Evolutionary conservation across 2,329 filamentous ascomycete genomes (phyloP), one percentile per base, ranked within the genome.

Genomic region (Ilyonectria robusta): DNA sequence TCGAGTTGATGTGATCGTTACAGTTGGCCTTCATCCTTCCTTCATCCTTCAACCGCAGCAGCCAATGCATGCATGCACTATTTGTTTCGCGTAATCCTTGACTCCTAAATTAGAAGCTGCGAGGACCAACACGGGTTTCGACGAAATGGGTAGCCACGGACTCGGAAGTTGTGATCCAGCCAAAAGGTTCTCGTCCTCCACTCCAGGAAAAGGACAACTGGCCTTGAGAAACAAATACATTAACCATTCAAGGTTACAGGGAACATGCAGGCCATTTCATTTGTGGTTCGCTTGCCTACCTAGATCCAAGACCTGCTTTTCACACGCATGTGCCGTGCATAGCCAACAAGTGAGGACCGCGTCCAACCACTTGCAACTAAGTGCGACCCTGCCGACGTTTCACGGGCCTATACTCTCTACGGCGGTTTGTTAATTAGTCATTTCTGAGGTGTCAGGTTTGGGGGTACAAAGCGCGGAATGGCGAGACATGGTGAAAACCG

Each of bases 321-420:
- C 46, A 40, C 54, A 19, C 60, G 33, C 50, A 46, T 55, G 53
- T 55, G 58, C 42, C 31, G 55, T 59, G 44, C 42, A 21, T 42
- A 60, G 56, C 23, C 56, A 53, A 42, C 21, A 48, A 23, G 29
- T 29, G 50, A 50, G 62, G 37, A 60, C 51, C 44, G 46, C 60
- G 48, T 51, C 42, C 55, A 66, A 44, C 69, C 67, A 75, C 66
- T 66, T 55, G 68, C 66, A 59, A 66, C 63, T 61, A 47, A 13
- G 70, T 72, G 65, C 63, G 66, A 74, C 72, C 62, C 64, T 59
- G 64, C 55, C 63, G 50, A 48, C 47, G 65, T 74, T 67, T 60
- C 70, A 70, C 72, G 62, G 50, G 59, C 37, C 44, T 51, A 35
- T 63, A 9, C 46, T 26, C 31, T 40, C 35, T 58, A 26, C 54